Percentiles rank a stretch among this genome's conserved stretches.
phyloP scores from a whole-genome alignment of 2,329 filamentous ascomycete genomes.

The Scleromitrula shiraiana region DNA sequence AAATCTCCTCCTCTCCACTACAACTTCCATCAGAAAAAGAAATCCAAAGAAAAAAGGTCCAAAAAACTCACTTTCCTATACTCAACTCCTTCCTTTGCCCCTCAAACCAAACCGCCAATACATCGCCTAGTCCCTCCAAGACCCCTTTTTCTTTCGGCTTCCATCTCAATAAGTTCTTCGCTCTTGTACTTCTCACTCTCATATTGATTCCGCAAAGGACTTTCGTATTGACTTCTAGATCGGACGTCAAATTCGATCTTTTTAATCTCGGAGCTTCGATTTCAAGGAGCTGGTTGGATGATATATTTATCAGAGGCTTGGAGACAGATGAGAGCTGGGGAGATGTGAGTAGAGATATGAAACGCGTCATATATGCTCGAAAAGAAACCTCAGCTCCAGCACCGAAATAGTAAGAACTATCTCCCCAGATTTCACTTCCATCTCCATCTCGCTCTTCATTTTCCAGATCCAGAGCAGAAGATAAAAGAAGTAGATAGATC shows the following conservation, averaged over 20 bases:
- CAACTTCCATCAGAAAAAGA: no score
- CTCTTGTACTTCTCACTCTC: conserved; percentile 10
- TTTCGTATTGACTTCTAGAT: not conserved
- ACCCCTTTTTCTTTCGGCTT: not conserved
- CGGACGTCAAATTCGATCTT: not conserved
- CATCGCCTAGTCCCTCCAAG: not conserved
- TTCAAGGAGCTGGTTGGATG: not conserved
- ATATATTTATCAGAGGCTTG: not conserved
- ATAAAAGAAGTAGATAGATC: conserved; percentile 10
- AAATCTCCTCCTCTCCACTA: no score
- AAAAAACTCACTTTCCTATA: no score
- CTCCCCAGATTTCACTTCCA: conserved; percentile 7
- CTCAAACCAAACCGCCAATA: not conserved
- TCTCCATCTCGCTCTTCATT: no score
- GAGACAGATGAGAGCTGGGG: not conserved
- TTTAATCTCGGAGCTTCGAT: not conserved
- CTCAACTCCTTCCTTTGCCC: not conserved
- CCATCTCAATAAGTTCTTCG: not conserved
- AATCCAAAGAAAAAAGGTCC: no score
- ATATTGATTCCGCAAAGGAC: conserved; percentile 9
- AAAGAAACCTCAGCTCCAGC: not conserved
- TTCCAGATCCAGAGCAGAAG: conserved; percentile 2
- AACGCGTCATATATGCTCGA: conserved; percentile 2
- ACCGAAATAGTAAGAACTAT: conserved; percentile 15
- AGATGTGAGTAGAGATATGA: not conserved